Base-by-base conservation (phyloP, 148 eudicot genomes). In the Vaccinium myrtillus region DNA sequence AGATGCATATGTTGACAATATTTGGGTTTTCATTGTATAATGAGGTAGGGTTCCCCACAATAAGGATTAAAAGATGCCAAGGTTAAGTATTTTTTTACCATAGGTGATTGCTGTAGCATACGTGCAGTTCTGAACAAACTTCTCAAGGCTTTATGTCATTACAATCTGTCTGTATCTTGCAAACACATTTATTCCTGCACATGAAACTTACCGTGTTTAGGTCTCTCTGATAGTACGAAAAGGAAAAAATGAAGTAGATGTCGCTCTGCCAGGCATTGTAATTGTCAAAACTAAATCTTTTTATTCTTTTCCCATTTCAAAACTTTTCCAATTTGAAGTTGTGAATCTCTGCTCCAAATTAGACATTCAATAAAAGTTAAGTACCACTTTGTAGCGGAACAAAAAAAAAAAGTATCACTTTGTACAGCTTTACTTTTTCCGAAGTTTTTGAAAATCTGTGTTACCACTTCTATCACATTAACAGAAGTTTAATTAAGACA, bases 301-400 rank as follows among this genome's bases (percentile, higher is more conserved):
- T n/a, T n/a, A n/a, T n/a, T n/a, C n/a, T n/a, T 43, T 11, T 23
- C 79, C 58, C 54, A 23, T 50, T 25, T 10, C 56, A 3, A 77
- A 77, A 8, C 7, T 50, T 71, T 49, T n/a, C 14, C n/a, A n/a
- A 27, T 69, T n/a, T 51, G 79, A 25, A 49, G 58, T 18, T 21
- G 14, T 75, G 48, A 77, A 77, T 50, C 58, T 50, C 15, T 77
- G 79, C 79, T 77, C 10, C 58, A 5, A 77, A 77, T 12, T 50
- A n/a, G 55, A 23, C 54, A 14, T 23, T 12, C 50, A 77, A 18
- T 77, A 48, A 25, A 18, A 49, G 79, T 77, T 23, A n/a, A 25
- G 39, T 50, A 75, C 79, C 74, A 6, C 13, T 27, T 27, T 69
- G 43, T 69, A 13, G 39, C 39, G 2, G 39, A 36, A 36, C 39